Evolutionary conservation across 2,329 filamentous ascomycete genomes (phyloP).

Genomic region (Ophiosphaerella herpotricha): DNA sequence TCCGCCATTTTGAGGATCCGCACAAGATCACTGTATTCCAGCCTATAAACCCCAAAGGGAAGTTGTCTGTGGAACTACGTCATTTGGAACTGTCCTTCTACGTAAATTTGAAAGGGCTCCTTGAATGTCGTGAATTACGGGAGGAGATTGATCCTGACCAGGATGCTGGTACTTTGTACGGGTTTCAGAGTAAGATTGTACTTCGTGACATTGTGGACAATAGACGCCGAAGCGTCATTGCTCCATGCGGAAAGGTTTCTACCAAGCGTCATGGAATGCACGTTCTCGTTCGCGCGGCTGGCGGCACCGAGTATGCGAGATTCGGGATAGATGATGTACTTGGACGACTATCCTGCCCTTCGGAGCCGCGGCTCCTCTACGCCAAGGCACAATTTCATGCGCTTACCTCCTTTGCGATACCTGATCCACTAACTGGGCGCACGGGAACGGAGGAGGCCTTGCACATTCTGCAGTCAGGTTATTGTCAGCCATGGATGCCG

Average conservation of each 20-base stretch:
- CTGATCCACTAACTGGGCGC: conserved; percentile 61
- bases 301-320: conserved; percentile 47
- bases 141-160: conserved; percentile 55
- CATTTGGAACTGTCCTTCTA: too few relatives aligned
- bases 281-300: conserved; percentile 45
- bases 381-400: conserved; percentile 65
- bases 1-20: conserved; percentile 35
- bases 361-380: conserved; percentile 61
- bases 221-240: conserved; percentile 56
- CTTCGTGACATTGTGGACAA: conserved; percentile 53
- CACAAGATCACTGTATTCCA: too few relatives aligned
- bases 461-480: conserved; percentile 54
- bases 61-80: too few relatives aligned
- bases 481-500: conserved; percentile 48
- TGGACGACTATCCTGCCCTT: conserved; percentile 60
- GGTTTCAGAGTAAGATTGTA: conserved; percentile 63
- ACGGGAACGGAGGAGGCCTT: conserved; percentile 60
- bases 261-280: conserved; percentile 46
- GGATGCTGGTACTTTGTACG: conserved; percentile 64
- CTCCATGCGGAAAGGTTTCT: conserved; percentile 53
- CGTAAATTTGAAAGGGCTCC: conserved; percentile 22
- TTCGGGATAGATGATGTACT: conserved; percentile 62
- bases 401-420: conserved; percentile 61
- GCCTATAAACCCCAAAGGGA: too few relatives aligned
- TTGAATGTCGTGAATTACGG: conserved; percentile 57